Conservation (phyloP, 129 eudicot genomes). For the Glebionis coronaria region DNA sequence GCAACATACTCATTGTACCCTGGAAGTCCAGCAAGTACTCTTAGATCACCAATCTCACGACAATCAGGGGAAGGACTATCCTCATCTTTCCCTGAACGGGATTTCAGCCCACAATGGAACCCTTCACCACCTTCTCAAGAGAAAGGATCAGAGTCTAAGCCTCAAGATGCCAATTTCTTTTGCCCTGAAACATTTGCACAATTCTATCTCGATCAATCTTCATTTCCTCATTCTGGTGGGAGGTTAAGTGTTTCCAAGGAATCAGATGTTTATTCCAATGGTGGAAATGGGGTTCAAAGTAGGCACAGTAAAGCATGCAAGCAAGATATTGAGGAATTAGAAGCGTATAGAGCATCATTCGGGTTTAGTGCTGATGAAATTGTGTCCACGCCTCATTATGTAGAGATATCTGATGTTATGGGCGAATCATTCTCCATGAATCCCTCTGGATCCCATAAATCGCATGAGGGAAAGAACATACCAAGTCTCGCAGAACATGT, state of each 20-base stretch:
- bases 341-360: conserved; percentile 93
- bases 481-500: conserved; percentile 10
- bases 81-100: conserved; percentile 60
- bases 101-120: conserved; percentile 54
- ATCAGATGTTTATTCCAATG: conserved; percentile 69
- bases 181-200: conserved; percentile 97
- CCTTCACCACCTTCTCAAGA: conserved; percentile 40
- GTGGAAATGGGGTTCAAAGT: conserved; percentile 63
- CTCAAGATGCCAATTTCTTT: conserved; percentile 88
- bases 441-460: conserved; percentile 46
- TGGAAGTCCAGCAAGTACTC: conserved; percentile 86
- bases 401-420: conserved; percentile 75
- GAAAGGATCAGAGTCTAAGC: conserved; percentile 46
- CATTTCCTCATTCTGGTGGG: conserved; percentile 77
- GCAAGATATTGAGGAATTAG: conserved; percentile 88
- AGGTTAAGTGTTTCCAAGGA: conserved; percentile 86
- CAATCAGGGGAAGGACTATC: conserved; percentile 52
- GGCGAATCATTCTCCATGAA: conserved; percentile 70
- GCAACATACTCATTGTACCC: conserved; percentile 76
- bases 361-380: conserved; percentile 99
- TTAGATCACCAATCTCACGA: conserved; percentile 68
- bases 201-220: conserved; percentile 76
- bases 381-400: conserved; percentile 78
- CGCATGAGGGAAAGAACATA: conserved; percentile 33
- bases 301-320: conserved; percentile 57